These are phyloP conservation scores for Buddleja alternifolia DNA, from an alignment of 257 asterid genomes.

Conservation along the genomic window DNA sequence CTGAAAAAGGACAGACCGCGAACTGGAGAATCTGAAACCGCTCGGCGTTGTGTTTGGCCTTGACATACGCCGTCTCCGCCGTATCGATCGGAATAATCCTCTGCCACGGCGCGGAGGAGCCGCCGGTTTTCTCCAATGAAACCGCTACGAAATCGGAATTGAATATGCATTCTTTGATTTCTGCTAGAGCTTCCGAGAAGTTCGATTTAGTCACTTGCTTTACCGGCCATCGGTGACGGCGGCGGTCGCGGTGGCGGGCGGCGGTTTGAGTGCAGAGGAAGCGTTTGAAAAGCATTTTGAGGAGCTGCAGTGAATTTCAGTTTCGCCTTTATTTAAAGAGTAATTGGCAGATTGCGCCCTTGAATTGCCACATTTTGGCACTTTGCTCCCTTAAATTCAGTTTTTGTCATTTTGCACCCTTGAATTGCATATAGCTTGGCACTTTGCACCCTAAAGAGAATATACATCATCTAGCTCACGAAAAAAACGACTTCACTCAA, in stretches of 20 bases:
- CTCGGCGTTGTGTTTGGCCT: conserved; percentile 72
- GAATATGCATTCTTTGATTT: conserved; percentile 44
- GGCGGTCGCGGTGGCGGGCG: conserved; percentile 31
- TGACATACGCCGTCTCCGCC: conserved; percentile 65
- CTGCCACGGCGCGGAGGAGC: conserved; percentile 82
- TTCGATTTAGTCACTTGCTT: conserved; percentile 76
- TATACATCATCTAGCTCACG: too few species aligned
- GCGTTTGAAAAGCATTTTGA: conserved; percentile 55
- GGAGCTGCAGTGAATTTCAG: conserved; percentile 69
- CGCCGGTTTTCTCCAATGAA: conserved; percentile 79
- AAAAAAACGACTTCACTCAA: too few species aligned
- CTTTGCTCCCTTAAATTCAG: too few species aligned
- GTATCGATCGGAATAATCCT: conserved; percentile 73
- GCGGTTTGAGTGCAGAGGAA: conserved; percentile 54
- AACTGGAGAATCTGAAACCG: conserved; percentile 84
- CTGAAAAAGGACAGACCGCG: conserved; percentile 86
- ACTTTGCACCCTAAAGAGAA: too few species aligned
- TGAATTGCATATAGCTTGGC: too few species aligned
- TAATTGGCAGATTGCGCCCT: too few species aligned
- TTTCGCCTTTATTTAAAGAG: too few species aligned
- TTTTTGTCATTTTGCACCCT: too few species aligned
- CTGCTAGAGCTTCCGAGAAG: conserved; percentile 57
- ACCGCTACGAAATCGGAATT: conserved; percentile 64
- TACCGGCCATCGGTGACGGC: conserved; percentile 47
- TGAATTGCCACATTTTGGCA: too few species aligned